Conservation (phyloP, 2,329 filamentous ascomycete species). For the Daldinia eschscholtzii region DNA sequence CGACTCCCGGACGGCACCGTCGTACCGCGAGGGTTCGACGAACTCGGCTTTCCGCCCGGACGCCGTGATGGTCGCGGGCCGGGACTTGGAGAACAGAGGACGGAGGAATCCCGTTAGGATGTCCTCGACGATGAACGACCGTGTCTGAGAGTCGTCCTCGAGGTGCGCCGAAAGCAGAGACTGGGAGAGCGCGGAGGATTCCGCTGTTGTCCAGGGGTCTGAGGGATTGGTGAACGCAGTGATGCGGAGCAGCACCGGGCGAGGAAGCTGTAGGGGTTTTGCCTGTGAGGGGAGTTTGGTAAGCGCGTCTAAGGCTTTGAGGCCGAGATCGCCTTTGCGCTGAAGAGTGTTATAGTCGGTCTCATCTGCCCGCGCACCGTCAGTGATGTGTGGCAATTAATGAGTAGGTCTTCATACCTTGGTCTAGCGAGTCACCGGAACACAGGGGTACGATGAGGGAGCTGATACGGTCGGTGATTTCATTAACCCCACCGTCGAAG, state of each 20-base stretch:
- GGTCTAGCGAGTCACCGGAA: conserved; percentile 39
- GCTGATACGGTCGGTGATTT: conserved; percentile 31
- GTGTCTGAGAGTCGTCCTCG: conserved; percentile 9
- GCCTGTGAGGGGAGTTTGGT: conserved; percentile 22
- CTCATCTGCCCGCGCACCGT: conserved; percentile 30
- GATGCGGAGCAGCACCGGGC: conserved; percentile 50
- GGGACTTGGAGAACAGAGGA: conserved; percentile 73
- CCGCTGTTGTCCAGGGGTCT: conserved; percentile 47
- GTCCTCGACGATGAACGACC: conserved; percentile 62
- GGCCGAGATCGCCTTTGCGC: conserved; percentile 44
- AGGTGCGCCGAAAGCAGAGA: conserved; percentile 35
- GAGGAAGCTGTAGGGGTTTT: conserved; percentile 29
- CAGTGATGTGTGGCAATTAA: background rate
- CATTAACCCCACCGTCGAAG: background rate
- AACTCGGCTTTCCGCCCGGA: conserved; percentile 68
- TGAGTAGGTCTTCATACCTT: conserved; percentile 36
- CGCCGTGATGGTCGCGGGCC: conserved; percentile 66
- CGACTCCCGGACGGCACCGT: conserved; percentile 55
- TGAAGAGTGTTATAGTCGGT: conserved; percentile 45
- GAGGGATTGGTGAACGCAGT: conserved; percentile 48
- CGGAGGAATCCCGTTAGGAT: conserved; percentile 74
- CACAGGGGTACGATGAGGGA: conserved; percentile 44
- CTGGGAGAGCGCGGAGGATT: conserved; percentile 31
- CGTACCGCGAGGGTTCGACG: conserved; percentile 55
- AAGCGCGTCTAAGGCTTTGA: conserved; percentile 48